phyloP scores from a whole-genome alignment of 1,284 basidiomycete genomes.

The Pseudozyma sp. region DNA sequence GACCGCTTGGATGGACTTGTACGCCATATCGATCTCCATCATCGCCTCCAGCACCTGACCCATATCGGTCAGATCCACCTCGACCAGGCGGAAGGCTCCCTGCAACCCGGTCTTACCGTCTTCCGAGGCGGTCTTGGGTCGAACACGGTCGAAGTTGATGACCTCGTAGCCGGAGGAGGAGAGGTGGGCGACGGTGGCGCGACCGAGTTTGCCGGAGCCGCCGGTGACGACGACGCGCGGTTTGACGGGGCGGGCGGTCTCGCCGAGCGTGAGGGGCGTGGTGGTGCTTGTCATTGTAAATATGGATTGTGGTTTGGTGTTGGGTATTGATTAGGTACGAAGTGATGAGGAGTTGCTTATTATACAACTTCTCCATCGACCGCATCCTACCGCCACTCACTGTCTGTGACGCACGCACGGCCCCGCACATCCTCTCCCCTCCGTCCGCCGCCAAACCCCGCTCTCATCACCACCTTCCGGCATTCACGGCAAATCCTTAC shows the following conservation, averaged over 20 bases:
- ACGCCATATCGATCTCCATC: constrained; percentile 67
- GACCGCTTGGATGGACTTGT: constrained; percentile 68
- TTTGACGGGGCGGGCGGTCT: constrained; percentile 15
- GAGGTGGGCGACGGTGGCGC: constrained; percentile 68
- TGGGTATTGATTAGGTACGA: no score
- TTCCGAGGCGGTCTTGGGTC: constrained; percentile 61
- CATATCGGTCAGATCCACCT: constrained; percentile 67
- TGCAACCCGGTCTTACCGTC: constrained; percentile 59
- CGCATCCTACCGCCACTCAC: no score
- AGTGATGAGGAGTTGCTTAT: not conserved
- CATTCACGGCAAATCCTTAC: no score
- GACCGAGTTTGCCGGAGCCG: constrained; percentile 67
- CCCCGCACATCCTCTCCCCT: no score
- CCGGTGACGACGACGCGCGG: constrained; percentile 68
- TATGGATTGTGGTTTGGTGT: not conserved
- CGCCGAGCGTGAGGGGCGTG: constrained; percentile 21
- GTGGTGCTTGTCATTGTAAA: not conserved
- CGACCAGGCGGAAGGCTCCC: constrained; percentile 55
- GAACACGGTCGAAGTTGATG: constrained; percentile 55
- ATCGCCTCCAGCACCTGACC: constrained; percentile 67
- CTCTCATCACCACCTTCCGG: no score
- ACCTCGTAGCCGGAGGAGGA: constrained; percentile 46
- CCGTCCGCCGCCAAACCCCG: no score
- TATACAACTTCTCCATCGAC: not conserved
- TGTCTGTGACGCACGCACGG: no score